Base-by-base conservation (phyloP, 2,329 filamentous ascomycete species). In the Botrytis elliptica region DNA sequence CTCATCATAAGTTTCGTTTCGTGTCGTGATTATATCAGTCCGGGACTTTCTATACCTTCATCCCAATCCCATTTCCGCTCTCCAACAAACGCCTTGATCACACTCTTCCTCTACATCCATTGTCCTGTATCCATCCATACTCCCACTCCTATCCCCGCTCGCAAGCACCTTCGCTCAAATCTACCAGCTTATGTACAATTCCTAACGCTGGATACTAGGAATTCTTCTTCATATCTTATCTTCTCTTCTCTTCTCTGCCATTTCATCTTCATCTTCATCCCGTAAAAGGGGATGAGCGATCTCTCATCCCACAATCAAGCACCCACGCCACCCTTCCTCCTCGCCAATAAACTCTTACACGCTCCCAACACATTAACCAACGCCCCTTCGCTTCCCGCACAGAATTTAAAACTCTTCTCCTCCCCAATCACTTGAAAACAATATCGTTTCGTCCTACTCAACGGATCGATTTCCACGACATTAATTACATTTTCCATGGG, bases 391-490 rank as follows among this genome's bases (percentile, higher is more conserved):
- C 93, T 90, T 33, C 89, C 86, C 0, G 94, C 90, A 80, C 91
- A 93, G 77, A 96, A 92, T 44, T 91, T 88, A 78, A 91, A 93
- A 72, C 88, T 92, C 83, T 94, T 96, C 81, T 98, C 95, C 79
- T 98, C 95, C 52, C 92, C 93, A 79, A 99, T 97, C 79, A 98
- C 88, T 83, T 98, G 95, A 81, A 98, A 87, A 82, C 96, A 98
- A 81, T 93, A 90, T 65, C 87, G 88, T 84, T 97, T 98, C 78
- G 90, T 96, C 80, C 88, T 92, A 79, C 92, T 95, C 76, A 97
- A 85, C 0, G 95, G 92, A 78, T 98, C 94, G 72, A 97, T 93
- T 80, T 98, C 96, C 36, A 98, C 95, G 1, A 93, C 95, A 78
- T 97, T 93, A 79, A 98, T 92, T 71, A 99, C 91, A 72, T 87